Conservation (phyloP, 225 moss, liverwort and hornwort genomes). For the Straminergon stramineum region DNA sequence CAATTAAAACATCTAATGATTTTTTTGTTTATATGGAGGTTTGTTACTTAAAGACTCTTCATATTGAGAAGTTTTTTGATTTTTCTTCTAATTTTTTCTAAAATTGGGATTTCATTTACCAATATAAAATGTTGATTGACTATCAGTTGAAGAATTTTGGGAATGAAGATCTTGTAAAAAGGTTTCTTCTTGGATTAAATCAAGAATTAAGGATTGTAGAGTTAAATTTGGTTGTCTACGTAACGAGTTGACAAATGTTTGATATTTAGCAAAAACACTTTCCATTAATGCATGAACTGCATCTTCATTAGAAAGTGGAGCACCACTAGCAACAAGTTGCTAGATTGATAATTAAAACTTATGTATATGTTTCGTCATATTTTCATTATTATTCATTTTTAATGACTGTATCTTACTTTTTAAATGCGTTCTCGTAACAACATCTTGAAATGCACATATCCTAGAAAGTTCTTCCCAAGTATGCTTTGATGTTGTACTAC, state of each 20-base stretch:
- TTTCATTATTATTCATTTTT: not conserved
- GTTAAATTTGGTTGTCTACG: not conserved
- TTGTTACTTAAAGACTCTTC: not conserved
- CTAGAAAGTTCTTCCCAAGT: not conserved
- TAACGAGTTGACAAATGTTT: not conserved
- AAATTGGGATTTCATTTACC: not conserved
- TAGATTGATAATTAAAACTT: not conserved
- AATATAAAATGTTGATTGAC: not conserved
- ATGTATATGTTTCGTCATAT: not conserved
- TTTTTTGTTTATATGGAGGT: not conserved
- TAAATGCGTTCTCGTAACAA: not conserved
- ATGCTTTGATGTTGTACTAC: not conserved
- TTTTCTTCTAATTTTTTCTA: not conserved
- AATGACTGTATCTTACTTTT: not conserved
- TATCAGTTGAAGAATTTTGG: not conserved
- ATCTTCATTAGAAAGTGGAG: not conserved
- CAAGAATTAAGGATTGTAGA: not conserved
- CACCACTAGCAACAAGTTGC: not conserved
- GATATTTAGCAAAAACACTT: not conserved
- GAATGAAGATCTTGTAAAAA: not conserved
- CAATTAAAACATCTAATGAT: not conserved
- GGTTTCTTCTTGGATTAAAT: not conserved
- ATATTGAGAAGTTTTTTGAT: not conserved
- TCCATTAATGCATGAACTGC: not conserved
- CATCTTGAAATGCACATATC: not conserved